Base-by-base conservation (phyloP, 2,329 filamentous ascomycete species). In the Rhynchosporium secalis region DNA sequence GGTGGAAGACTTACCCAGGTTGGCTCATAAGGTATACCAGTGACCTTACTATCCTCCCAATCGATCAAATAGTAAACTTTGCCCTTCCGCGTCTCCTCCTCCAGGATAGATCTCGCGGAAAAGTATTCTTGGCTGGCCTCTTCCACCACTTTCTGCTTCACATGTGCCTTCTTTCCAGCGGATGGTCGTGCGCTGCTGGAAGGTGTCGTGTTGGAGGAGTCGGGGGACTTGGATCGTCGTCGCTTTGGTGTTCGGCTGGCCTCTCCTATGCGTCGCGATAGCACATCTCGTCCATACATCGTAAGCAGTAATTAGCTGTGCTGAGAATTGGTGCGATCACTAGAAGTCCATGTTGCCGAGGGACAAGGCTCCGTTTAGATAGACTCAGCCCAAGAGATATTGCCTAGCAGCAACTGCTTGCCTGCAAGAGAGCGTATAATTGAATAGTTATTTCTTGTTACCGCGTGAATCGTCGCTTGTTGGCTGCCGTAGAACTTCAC, bases 1-100 rank as follows among this genome's bases (percentile, higher is more conserved):
- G 33, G 15, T 46, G 26, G 36, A 9, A 38, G 36, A 66, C 74
- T 40, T 76, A 81, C 83, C 85, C 85, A 87, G 54, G 75, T 80
- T 9, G 79, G 79, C 3, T 73, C 61, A 69, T 80, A 86, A 1
- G 65, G 63, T 64, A 79, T 71, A 20, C 81, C 82, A 45, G 81
- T 83, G 2, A 67, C 63, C n/a, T 77, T 73, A 68, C 86, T 74
- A 62, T 81, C 78, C 54, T 77, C 79, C 85, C 85, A 87, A 69
- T 85, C 79, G 58, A 87, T 79, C 3, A 77, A 70, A 66, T 86
- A 88, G 7, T 41, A 43, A 8, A 52, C 8, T 9, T 33, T 28
- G 4, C 36, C 46, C 20, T 33, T 52, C 3, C 47, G 45, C 4
- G 48, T 12, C 40, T 56, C 43, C 9, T 61, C 20, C 9, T 52